These are phyloP conservation scores for Solanum habrochaites DNA, from an alignment of 257 asterid species.

Conservation along the genomic window DNA sequence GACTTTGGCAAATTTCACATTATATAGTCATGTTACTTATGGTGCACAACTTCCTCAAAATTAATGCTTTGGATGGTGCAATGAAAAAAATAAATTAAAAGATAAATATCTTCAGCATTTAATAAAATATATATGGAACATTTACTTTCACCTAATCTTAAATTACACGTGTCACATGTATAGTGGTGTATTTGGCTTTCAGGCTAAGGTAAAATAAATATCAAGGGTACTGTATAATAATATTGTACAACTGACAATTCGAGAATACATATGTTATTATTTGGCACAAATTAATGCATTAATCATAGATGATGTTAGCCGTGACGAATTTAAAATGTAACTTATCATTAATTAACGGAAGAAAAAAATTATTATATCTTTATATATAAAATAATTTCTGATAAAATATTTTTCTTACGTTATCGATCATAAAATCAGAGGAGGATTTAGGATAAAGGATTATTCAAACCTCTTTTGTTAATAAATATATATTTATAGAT, in stretches of 20 bases:
- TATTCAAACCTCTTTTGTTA: not conserved
- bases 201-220: not conserved
- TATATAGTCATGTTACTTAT: not conserved
- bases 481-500: not conserved
- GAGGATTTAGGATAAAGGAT: not conserved
- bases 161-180: not conserved
- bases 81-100: not conserved
- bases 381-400: fast-evolving
- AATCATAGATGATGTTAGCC: not conserved
- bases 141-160: not conserved
- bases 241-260: not conserved
- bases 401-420: too few species aligned
- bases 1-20: not conserved
- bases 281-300: not conserved
- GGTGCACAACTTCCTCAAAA: not conserved
- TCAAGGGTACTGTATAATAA: not conserved
- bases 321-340: too few species aligned
- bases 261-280: not conserved
- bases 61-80: not conserved
- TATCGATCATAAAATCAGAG: not conserved
- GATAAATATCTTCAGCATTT: not conserved
- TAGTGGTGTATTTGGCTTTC: not conserved
- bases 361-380: not conserved
- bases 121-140: not conserved
- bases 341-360: not conserved